phyloP scores from a whole-genome alignment of 768 basidiomycete species.

The Cystofilobasidium capitatum region DNA sequence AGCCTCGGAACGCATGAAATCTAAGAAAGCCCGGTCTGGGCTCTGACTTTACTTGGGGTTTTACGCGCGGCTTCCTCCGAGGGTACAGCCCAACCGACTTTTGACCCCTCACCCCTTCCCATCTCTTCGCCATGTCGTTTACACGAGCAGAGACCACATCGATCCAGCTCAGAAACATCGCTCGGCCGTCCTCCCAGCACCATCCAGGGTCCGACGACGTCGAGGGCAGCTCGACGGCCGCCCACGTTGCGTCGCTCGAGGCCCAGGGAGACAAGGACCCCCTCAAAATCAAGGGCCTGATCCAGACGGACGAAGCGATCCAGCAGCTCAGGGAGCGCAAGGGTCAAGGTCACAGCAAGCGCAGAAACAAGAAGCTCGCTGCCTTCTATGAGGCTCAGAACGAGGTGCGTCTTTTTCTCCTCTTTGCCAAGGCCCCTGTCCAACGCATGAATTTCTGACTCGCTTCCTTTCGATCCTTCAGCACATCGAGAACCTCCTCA shows the following conservation, averaged over 20 bases:
- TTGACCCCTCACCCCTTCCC: neutral
- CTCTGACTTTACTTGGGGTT: too few relatives aligned
- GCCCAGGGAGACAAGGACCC: constrained; percentile 11
- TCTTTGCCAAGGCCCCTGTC: neutral
- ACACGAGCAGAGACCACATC: neutral
- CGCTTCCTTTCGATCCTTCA: constrained; percentile 34
- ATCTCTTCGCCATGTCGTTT: neutral
- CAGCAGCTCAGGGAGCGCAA: neutral
- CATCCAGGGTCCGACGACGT: neutral
- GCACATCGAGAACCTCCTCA: constrained; percentile 79
- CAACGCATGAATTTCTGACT: neutral
- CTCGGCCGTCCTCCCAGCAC: neutral
- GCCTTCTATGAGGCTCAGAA: constrained; percentile 38
- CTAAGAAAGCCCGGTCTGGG: too few relatives aligned
- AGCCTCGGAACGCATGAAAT: too few relatives aligned
- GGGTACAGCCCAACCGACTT: too few relatives aligned
- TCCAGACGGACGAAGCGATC: constrained; percentile 5
- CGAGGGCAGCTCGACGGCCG: neutral
- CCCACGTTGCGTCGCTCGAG: neutral
- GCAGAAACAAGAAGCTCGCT: constrained; percentile 33
- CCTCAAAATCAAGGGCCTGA: neutral
- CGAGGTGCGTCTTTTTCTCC: constrained; percentile 24
- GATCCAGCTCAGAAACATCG: neutral
- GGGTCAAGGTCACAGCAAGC: constrained; percentile 7
- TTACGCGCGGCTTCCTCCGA: too few relatives aligned